A percentile compares a stretch with the other conserved stretches of the same genome.
Conservation (phyloP, 1,139 yeast species). For the Debaryomyces coudertii region DNA sequence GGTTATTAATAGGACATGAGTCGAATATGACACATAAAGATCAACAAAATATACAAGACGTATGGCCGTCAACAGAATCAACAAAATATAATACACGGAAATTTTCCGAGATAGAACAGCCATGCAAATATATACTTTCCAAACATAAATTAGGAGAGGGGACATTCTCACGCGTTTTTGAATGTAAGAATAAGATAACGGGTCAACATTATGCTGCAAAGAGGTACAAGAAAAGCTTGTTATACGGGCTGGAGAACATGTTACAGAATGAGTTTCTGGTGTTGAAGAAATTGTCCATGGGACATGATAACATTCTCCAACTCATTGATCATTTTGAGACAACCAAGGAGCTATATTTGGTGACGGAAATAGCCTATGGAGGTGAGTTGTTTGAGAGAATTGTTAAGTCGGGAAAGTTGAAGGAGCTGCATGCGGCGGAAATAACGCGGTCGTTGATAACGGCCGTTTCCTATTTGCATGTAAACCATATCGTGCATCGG, state of each 20-base stretch:
- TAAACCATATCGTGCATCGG: slow-evolving; percentile 40
- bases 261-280: slow-evolving; percentile 60
- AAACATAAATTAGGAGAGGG: slow-evolving; percentile 41
- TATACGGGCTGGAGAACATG: slow-evolving; percentile 39
- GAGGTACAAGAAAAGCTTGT: slow-evolving; percentile 34
- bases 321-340: slow-evolving; percentile 75
- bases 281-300: slow-evolving; percentile 48
- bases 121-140: slow-evolving; percentile 39
- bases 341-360: slow-evolving; percentile 55
- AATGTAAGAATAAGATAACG: slow-evolving; percentile 37
- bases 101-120: slow-evolving; percentile 15
- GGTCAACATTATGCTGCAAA: slow-evolving; percentile 45
- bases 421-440: slow-evolving; percentile 53
- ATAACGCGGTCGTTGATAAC: slow-evolving; percentile 32
- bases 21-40: background rate
- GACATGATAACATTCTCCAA: slow-evolving; percentile 57
- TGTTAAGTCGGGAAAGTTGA: slow-evolving; percentile 41
- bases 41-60: background rate
- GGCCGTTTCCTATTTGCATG: slow-evolving; percentile 36
- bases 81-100: slow-evolving; percentile 14
- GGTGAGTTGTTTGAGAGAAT: slow-evolving; percentile 72
- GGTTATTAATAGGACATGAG: background rate
- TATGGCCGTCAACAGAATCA: slow-evolving; percentile 24
- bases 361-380: slow-evolving; percentile 69
- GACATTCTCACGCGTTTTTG: slow-evolving; percentile 42